Conservation (phyloP, 768 basidiomycete genomes). For the Amanita brunnescens region DNA sequence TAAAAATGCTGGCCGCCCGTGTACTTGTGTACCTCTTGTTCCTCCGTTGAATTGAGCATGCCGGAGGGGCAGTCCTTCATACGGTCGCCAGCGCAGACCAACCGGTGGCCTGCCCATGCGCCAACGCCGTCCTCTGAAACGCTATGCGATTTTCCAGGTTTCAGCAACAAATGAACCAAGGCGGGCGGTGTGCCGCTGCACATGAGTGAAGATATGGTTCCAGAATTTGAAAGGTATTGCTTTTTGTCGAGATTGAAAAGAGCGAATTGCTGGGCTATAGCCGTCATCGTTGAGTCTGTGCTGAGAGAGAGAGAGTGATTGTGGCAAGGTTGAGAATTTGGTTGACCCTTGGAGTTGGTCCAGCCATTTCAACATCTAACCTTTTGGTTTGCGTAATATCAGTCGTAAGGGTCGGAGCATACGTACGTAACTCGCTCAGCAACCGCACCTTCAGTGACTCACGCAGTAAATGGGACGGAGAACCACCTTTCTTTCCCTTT, state of each 20-base stretch:
- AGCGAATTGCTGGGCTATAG: not conserved
- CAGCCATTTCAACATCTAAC: not conserved
- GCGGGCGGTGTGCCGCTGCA: constrained; percentile 1
- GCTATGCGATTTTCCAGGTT: not conserved
- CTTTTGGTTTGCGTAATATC: constrained; percentile 4
- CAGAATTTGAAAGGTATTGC: not conserved
- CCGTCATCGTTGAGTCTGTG: not conserved
- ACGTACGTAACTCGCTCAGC: not conserved
- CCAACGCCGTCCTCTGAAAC: not conserved
- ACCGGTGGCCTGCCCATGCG: constrained; percentile 4
- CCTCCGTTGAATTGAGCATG: not conserved
- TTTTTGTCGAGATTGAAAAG: constrained; percentile 3
- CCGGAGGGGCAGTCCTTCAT: constrained; percentile 2
- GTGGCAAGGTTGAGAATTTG: not conserved
- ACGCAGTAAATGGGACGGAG: not conserved
- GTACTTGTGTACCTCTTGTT: not conserved
- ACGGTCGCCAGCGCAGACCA: constrained; percentile 2
- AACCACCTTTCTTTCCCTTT: not conserved
- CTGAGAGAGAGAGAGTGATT: not conserved
- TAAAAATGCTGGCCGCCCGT: not conserved
- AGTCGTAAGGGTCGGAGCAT: not conserved
- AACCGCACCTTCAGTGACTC: no score
- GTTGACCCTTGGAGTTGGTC: not conserved
- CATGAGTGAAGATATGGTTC: not conserved
- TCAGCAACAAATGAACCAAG: not conserved